Conservation (phyloP, 352 stramenopile species). For the Pythium coloratum region DNA sequence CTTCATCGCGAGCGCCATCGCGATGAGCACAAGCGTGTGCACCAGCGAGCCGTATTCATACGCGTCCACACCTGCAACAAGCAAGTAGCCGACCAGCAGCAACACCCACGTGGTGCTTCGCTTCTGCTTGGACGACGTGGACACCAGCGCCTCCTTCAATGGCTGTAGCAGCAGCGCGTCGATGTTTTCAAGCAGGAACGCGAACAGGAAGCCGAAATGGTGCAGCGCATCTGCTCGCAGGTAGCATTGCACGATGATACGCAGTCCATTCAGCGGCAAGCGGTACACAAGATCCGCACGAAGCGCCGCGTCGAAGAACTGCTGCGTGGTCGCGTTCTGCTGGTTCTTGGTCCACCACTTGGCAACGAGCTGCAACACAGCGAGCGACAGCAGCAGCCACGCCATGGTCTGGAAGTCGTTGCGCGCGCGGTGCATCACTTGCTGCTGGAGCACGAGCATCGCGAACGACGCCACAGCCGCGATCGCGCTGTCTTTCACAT, state of each 20-base stretch:
- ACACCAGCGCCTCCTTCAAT: constrained; percentile 29
- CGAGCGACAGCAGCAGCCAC: constrained; percentile 28
- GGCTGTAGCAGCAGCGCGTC: constrained; percentile 49
- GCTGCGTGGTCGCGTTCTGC: constrained; percentile 28
- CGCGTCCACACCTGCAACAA: constrained; percentile 59
- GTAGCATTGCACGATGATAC: constrained; percentile 47
- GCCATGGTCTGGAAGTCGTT: constrained; percentile 36
- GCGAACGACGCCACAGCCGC: constrained; percentile 25
- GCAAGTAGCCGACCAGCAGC: constrained; percentile 47
- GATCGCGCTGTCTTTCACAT: constrained; percentile 29
- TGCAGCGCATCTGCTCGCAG: constrained; percentile 52
- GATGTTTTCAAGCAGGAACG: constrained; percentile 62
- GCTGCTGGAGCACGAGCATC: constrained; percentile 33
- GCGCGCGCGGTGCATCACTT: constrained; percentile 31
- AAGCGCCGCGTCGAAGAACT: constrained; percentile 18
- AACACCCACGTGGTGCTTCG: constrained; percentile 32
- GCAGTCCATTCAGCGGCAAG: constrained; percentile 36
- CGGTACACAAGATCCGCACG: constrained; percentile 22
- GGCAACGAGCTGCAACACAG: constrained; percentile 15
- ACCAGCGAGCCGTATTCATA: constrained; percentile 69
- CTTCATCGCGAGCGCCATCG: constrained; percentile 40
- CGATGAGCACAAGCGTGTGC: constrained; percentile 52
- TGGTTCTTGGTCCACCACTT: constrained; percentile 26
- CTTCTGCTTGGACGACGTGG: constrained; percentile 9
- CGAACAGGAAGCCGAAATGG: constrained; percentile 72